Evolutionary conservation across 257 asterid species (phyloP).

Genomic region (Thymus quinquecostatus): DNA sequence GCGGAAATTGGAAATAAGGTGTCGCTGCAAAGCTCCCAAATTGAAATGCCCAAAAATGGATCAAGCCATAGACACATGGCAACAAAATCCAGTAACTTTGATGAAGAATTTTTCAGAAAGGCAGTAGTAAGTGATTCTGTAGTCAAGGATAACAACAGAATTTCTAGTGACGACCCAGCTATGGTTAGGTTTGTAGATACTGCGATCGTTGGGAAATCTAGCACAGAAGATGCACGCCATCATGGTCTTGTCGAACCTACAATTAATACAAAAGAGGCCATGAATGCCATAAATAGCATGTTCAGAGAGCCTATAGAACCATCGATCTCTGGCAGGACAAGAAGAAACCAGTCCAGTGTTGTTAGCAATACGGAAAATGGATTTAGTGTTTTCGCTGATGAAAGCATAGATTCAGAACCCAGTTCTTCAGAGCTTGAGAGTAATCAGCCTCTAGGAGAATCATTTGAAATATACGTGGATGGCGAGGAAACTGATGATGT

Average conservation of each 20-base stretch:
- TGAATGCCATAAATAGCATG: conserved; percentile 83
- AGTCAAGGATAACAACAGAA: conserved; percentile 29
- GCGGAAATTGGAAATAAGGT: conserved; percentile 34
- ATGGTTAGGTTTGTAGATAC: conserved; percentile 69
- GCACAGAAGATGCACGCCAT: conserved; percentile 81
- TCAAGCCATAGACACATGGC: conserved; percentile 21
- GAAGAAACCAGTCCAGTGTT: conserved; percentile 42
- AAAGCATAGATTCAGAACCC: conserved; percentile 45
- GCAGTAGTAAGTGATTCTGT: conserved; percentile 29
- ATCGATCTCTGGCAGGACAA: conserved; percentile 48
- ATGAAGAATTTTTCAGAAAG: conserved; percentile 32
- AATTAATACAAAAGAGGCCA: conserved; percentile 81
- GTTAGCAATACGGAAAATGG: conserved; percentile 40
- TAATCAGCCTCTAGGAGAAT: conserved; percentile 47
- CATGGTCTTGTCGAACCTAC: conserved; percentile 95
- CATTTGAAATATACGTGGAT: conserved; percentile 72
- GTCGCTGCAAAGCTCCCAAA: conserved; percentile 33
- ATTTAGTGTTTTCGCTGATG: conserved; percentile 53
- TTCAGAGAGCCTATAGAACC: conserved; percentile 79
- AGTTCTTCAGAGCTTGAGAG: conserved; percentile 31
- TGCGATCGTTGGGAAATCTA: conserved; percentile 73
- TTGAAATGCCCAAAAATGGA: conserved; percentile 34
- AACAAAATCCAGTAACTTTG: conserved; percentile 29
- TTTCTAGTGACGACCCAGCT: conserved; percentile 51
- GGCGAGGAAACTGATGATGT: conserved; percentile 55